Evolutionary conservation across 1,284 basidiomycete species (phyloP).

Genomic region (Moesziomyces parantarcticus): DNA sequence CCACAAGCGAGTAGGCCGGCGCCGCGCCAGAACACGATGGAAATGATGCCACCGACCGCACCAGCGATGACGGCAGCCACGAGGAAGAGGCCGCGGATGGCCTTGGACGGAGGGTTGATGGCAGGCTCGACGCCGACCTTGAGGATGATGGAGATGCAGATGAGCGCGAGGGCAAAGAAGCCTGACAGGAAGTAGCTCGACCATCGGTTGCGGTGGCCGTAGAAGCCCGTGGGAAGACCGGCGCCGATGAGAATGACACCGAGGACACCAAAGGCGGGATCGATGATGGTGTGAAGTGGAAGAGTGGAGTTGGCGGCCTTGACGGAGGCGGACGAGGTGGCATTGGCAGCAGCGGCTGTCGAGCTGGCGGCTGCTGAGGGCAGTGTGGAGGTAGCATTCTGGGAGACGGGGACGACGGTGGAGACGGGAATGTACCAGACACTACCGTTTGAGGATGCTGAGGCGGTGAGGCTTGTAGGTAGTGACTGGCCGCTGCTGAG

Average conservation of each 20-base stretch:
- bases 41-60: slow-evolving; percentile 81
- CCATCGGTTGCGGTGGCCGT: slow-evolving; percentile 74
- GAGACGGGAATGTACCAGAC: slow-evolving; percentile 40
- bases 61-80: slow-evolving; percentile 83
- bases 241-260: slow-evolving; percentile 88
- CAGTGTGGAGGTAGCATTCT: slow-evolving; percentile 4
- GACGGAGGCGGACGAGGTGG: slow-evolving; percentile 8
- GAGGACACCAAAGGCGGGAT: slow-evolving; percentile 87
- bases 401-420: slow-evolving; percentile 20
- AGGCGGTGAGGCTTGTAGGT: slow-evolving; percentile 33
- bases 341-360: slow-evolving; percentile 8
- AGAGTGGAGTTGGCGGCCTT: slow-evolving; percentile 15
- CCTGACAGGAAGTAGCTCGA: slow-evolving; percentile 72
- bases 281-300: slow-evolving; percentile 71
- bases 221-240: slow-evolving; percentile 86
- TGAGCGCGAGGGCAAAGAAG: slow-evolving; percentile 85
- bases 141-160: slow-evolving; percentile 87
- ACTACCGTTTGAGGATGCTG: slow-evolving; percentile 29
- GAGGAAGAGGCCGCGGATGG: slow-evolving; percentile 87
- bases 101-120: slow-evolving; percentile 80
- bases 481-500: slow-evolving; percentile 33
- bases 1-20: slow-evolving; percentile 43
- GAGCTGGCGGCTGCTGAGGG: slow-evolving; percentile 9
- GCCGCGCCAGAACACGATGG: slow-evolving; percentile 50
- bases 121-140: slow-evolving; percentile 86